These are phyloP conservation scores for Ceratobasidium sp. DNA, from an alignment of 1,284 basidiomycete species.

Conservation along the genomic window DNA sequence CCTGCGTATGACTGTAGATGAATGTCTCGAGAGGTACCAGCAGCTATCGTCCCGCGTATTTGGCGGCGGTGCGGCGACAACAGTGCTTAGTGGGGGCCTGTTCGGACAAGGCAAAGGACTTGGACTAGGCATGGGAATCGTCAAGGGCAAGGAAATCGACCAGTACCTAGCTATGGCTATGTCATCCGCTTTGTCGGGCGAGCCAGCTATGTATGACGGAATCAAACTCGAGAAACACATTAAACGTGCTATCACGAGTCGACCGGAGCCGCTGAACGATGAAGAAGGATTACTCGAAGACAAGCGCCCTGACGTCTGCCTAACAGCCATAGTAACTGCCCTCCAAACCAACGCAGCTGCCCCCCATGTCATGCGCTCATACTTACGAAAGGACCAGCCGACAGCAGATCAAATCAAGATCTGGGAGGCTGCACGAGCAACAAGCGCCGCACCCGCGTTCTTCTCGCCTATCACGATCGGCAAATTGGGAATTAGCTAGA, in stretches of 20 bases:
- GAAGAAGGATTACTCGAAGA: conserved; percentile 19
- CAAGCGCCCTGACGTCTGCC: not conserved
- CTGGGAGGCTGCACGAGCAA: conserved; percentile 37
- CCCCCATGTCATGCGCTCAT: conserved; percentile 24
- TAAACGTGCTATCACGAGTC: conserved; percentile 15
- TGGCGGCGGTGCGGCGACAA: conserved; percentile 9
- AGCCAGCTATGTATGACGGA: conserved; percentile 33
- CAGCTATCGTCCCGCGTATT: conserved; percentile 36
- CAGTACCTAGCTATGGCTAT: conserved; percentile 7
- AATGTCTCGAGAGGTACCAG: conserved; percentile 43
- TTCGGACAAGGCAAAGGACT: conserved; percentile 8
- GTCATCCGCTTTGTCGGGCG: not conserved
- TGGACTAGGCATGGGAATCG: conserved; percentile 17
- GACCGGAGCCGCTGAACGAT: not conserved
- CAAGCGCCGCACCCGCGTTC: conserved; percentile 22
- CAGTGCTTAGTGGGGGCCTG: conserved; percentile 5
- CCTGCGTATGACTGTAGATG: conserved; percentile 51
- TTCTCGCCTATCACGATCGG: conserved; percentile 9
- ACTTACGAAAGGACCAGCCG: conserved; percentile 12
- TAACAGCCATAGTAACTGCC: conserved; percentile 28
- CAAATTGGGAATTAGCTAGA: not conserved
- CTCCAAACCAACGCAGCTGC: conserved; percentile 6
- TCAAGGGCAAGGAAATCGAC: conserved; percentile 10
- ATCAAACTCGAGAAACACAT: conserved; percentile 19
- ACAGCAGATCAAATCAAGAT: conserved; percentile 17